Evolutionary conservation across 2,329 filamentous ascomycete species (phyloP).

Genomic region (Akanthomyces lecanii): DNA sequence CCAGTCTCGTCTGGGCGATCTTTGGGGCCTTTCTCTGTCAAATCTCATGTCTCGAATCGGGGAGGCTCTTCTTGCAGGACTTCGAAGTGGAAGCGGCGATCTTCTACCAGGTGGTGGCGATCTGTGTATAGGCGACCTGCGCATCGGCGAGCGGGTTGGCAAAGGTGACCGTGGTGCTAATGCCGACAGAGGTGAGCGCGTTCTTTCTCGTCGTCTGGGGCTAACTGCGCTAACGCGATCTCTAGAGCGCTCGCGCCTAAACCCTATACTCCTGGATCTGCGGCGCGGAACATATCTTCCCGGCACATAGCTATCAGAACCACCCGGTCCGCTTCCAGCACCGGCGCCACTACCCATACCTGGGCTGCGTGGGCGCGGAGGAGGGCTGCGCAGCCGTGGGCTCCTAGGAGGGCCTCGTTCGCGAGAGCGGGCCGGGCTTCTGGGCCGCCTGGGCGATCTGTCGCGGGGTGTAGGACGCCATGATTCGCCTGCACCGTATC

Average conservation of each 20-base stretch:
- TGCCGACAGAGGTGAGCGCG: conserved; percentile 28
- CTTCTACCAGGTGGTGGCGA: conserved; percentile 19
- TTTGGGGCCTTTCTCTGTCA: conserved; percentile 30
- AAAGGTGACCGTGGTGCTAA: conserved; percentile 3
- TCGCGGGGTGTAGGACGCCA: conserved; percentile 53
- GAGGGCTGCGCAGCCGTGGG: conserved; percentile 37
- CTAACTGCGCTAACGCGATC: conserved; percentile 30
- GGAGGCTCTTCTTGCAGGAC: conserved; percentile 34
- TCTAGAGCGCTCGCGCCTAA: conserved; percentile 39
- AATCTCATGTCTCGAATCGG: conserved; percentile 37
- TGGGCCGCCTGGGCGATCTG: conserved; percentile 28
- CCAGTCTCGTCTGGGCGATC: conserved; percentile 36
- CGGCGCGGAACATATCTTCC: conserved; percentile 39
- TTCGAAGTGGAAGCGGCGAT: conserved; percentile 16
- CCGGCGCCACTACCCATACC: neutral
- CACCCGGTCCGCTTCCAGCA: conserved; percentile 20
- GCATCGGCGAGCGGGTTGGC: conserved; percentile 28
- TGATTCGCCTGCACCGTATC: conserved; percentile 59
- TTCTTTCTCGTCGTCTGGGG: conserved; percentile 34
- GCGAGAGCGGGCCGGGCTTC: conserved; percentile 29
- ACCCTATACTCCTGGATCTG: conserved; percentile 39
- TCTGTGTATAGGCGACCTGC: conserved; percentile 17
- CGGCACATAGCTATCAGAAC: conserved; percentile 45
- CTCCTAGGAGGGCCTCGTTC: conserved; percentile 28
- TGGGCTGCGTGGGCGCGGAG: conserved; percentile 17